phyloP scores from a whole-genome alignment of 1,284 basidiomycete genomes.

The Rhodotorula sp. region DNA sequence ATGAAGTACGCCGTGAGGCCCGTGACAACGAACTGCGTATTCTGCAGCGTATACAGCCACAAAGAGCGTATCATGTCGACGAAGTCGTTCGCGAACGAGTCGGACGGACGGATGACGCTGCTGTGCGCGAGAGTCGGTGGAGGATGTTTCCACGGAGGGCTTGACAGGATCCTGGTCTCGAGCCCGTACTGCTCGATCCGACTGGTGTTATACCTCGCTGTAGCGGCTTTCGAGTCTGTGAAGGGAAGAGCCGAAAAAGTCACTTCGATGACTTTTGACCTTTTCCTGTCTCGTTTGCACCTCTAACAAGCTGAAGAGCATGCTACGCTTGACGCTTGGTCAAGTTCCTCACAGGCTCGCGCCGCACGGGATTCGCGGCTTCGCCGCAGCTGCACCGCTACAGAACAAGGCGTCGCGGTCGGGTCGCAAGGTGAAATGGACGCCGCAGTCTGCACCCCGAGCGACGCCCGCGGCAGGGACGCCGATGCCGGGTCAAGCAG shows the following conservation, averaged over 20 bases:
- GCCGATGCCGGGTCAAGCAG: constrained; percentile 15
- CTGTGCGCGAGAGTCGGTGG: too few species aligned
- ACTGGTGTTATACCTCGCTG: too few species aligned
- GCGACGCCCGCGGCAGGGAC: not conserved
- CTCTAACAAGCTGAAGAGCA: not conserved
- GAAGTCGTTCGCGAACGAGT: not conserved
- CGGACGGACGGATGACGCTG: not conserved
- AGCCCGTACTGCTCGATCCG: too few species aligned
- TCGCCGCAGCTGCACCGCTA: constrained; percentile 10
- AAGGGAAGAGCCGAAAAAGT: not conserved
- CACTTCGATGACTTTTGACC: not conserved
- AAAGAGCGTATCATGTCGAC: constrained; percentile 17
- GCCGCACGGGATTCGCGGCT: not conserved
- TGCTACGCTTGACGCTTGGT: constrained; percentile 1
- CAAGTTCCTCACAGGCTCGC: not conserved
- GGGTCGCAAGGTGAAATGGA: constrained; percentile 1
- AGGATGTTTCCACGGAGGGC: too few species aligned
- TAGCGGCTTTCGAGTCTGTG: too few species aligned
- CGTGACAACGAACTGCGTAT: constrained; percentile 46
- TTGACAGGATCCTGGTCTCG: too few species aligned
- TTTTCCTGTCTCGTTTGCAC: too few species aligned
- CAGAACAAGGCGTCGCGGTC: constrained; percentile 10
- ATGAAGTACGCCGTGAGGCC: constrained; percentile 40
- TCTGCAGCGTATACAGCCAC: constrained; percentile 26
- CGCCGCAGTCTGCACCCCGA: not conserved